Conservation (phyloP, 176 grass and related monocot genomes). For the Tuctoria greenei region DNA sequence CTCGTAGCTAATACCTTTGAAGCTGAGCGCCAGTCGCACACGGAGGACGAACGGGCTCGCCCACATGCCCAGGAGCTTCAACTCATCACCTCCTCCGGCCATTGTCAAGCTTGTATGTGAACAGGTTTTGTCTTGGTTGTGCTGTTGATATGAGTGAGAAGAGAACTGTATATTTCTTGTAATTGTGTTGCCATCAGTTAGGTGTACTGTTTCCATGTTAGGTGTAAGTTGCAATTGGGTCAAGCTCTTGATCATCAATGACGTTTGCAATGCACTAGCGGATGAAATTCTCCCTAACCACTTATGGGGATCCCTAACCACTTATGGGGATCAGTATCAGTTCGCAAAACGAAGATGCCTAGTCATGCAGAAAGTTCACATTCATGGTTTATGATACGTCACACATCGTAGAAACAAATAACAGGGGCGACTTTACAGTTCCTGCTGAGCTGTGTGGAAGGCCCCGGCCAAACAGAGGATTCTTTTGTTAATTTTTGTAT, state of each 20-base stretch:
- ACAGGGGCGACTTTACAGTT: background rate
- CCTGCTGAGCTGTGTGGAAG: background rate
- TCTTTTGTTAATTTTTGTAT: background rate
- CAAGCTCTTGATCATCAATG: background rate
- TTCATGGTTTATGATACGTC: background rate
- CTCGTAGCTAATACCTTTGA: constrained; percentile 45
- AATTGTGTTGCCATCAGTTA: background rate
- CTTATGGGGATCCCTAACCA: too few species aligned
- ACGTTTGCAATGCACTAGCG: background rate
- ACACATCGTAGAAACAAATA: background rate
- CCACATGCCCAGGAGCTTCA: constrained; percentile 28
- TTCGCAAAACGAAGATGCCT: background rate
- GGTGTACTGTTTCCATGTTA: background rate
- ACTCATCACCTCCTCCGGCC: constrained; percentile 13
- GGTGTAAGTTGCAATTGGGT: background rate
- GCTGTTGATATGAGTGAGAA: background rate
- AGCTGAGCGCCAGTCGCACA: constrained; percentile 32
- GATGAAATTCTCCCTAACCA: background rate
- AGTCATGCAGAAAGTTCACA: too few species aligned
- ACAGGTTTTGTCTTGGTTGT: background rate
- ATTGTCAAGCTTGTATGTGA: background rate
- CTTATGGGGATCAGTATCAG: background rate
- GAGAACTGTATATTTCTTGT: background rate
- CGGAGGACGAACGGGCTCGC: constrained; percentile 19
- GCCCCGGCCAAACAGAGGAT: background rate